phyloP scores from a whole-genome alignment of 176 grass and related monocot species.

The Triticum turgidum region DNA sequence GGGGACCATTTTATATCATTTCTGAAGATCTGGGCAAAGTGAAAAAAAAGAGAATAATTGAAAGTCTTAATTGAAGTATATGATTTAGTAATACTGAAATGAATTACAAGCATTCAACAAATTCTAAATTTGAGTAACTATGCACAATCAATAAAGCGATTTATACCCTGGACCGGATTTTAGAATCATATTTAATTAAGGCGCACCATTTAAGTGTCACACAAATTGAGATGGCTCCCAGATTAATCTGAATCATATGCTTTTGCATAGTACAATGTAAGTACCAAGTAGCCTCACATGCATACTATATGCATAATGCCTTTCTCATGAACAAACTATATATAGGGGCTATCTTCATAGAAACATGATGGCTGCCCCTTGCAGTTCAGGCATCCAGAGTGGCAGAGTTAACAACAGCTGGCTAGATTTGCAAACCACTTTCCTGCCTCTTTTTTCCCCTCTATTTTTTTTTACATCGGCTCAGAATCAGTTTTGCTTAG shows the following conservation, averaged over 20 bases:
- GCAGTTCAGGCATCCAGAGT: background rate
- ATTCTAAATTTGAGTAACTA: background rate
- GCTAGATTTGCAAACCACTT: background rate
- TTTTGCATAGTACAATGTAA: background rate
- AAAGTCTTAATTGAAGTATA: background rate
- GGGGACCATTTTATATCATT: conserved; percentile 3
- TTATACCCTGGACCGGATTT: background rate
- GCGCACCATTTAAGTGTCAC: background rate
- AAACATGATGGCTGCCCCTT: background rate
- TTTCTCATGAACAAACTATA: background rate
- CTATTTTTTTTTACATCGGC: background rate
- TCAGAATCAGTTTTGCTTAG: background rate
- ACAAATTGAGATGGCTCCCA: background rate
- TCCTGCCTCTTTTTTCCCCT: background rate
- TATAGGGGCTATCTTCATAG: background rate
- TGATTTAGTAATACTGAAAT: background rate
- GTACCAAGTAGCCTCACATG: background rate
- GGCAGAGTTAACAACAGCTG: background rate
- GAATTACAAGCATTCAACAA: background rate
- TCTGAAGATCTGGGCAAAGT: background rate
- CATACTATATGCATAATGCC: background rate
- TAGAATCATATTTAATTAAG: background rate
- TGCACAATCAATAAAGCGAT: background rate
- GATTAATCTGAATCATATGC: background rate
- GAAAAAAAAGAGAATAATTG: background rate